Evolutionary conservation across 805 yeast species (phyloP).

Genomic region (Cyberlindnera mycetangii): DNA sequence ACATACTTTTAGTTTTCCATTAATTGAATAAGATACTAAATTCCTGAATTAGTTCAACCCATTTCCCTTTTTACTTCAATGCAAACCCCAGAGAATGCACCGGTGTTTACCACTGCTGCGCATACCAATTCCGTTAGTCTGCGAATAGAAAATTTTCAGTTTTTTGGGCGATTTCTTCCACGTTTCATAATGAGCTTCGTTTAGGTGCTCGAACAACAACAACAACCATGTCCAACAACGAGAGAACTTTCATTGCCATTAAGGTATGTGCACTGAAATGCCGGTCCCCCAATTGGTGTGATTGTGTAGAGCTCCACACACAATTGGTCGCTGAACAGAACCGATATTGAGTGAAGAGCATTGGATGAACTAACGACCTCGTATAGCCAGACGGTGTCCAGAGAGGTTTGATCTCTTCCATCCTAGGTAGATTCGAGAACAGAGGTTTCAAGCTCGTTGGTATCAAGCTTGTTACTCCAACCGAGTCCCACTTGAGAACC

Average conservation of each 20-base stretch:
- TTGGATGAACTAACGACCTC: neutral
- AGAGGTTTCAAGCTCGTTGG: conserved; percentile 98
- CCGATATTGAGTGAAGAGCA: neutral
- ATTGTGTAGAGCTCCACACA: neutral
- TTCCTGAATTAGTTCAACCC: too few relatives aligned
- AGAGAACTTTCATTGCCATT: conserved; percentile 90
- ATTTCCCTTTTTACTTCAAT: too few relatives aligned
- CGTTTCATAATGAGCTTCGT: neutral
- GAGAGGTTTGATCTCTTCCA: conserved; percentile 91
- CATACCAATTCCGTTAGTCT: neutral
- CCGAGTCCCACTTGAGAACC: conserved; percentile 81
- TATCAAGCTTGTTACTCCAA: conserved; percentile 85
- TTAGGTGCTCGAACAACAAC: neutral
- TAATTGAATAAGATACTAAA: too few relatives aligned
- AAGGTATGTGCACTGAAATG: conserved; percentile 32
- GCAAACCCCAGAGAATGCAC: too few relatives aligned
- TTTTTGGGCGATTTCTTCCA: conserved; percentile 3
- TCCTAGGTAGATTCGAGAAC: conserved; percentile 90
- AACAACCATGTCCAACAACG: conserved; percentile 37
- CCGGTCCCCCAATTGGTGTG: neutral
- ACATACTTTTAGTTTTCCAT: too few relatives aligned
- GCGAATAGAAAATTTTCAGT: conserved; percentile 7
- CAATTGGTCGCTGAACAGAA: too few relatives aligned
- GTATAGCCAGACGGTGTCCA: conserved; percentile 97
- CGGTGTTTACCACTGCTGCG: conserved; percentile 3